Conservation (phyloP, 345 rosid species). For the Punica granatum region DNA sequence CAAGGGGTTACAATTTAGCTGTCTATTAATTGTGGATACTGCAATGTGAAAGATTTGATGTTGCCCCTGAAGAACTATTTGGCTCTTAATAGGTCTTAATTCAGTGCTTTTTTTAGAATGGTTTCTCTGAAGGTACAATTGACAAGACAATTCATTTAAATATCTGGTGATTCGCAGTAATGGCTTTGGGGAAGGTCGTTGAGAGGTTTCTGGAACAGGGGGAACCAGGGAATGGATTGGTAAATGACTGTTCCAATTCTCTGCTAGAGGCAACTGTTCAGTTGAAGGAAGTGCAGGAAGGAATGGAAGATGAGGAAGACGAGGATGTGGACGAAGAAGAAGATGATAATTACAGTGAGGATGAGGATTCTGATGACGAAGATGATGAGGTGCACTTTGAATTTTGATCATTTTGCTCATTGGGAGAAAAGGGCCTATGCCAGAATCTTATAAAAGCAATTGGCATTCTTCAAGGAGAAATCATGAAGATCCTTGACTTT, state of each 20-base stretch:
- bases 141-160: constrained; percentile 1
- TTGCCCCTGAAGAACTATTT: neutral
- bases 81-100: neutral
- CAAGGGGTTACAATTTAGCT: neutral
- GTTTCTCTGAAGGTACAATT: neutral
- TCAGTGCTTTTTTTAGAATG: neutral
- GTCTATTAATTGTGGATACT: neutral
- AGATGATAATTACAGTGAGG: constrained; percentile 31
- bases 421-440: neutral
- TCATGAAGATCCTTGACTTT: neutral
- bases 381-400: constrained; percentile 46
- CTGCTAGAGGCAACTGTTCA: constrained; percentile 48
- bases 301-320: constrained; percentile 35
- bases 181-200: constrained; percentile 52
- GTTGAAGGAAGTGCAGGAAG: constrained; percentile 52
- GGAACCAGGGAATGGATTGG: constrained; percentile 28
- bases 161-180: constrained; percentile 33
- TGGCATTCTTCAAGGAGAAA: neutral
- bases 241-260: constrained; percentile 43
- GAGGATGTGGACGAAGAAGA: constrained; percentile 45
- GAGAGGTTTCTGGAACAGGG: constrained; percentile 49
- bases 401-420: neutral
- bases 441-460: neutral
- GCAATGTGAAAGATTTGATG: neutral
- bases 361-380: constrained; percentile 29